These are phyloP conservation scores for Puccinia hordei DNA, from an alignment of 1,284 basidiomycete species.

Conservation along the genomic window DNA sequence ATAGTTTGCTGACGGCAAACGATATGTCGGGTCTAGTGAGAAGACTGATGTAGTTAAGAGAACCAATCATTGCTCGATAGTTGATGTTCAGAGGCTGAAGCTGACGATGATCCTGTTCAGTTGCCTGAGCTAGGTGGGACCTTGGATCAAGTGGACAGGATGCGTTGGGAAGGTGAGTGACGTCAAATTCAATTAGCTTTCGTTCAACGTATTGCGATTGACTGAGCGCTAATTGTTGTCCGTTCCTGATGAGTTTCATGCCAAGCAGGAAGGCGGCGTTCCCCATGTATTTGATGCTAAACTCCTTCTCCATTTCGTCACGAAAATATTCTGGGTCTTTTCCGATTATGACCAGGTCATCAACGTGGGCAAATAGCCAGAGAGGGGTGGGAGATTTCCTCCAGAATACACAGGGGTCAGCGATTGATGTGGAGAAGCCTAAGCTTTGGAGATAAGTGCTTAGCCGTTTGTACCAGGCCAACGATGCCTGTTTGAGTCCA, in stretches of 20 bases:
- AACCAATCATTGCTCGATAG: not conserved
- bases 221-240: not conserved
- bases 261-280: not conserved
- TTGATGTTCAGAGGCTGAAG: not conserved
- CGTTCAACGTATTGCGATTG: constrained; percentile 2
- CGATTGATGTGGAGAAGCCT: not conserved
- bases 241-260: not conserved
- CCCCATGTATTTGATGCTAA: constrained; percentile 4
- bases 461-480: constrained; percentile 7
- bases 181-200: not conserved
- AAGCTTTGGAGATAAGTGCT: not conserved
- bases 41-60: not conserved
- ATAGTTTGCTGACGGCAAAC: not conserved
- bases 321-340: not conserved
- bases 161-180: not conserved
- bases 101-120: not conserved
- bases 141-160: constrained; percentile 52
- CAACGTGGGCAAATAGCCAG: not conserved
- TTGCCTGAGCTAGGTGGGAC: constrained; percentile 69
- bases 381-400: not conserved
- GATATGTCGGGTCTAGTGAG: not conserved
- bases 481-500: not conserved
- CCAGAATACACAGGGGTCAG: constrained; percentile 4
- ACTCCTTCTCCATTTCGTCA: not conserved
- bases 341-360: not conserved